Evolutionary conservation across 1,284 basidiomycete genomes (phyloP), one percentile per base, ranked within the genome.

Genomic region (Ceratobasidium sp.): DNA sequence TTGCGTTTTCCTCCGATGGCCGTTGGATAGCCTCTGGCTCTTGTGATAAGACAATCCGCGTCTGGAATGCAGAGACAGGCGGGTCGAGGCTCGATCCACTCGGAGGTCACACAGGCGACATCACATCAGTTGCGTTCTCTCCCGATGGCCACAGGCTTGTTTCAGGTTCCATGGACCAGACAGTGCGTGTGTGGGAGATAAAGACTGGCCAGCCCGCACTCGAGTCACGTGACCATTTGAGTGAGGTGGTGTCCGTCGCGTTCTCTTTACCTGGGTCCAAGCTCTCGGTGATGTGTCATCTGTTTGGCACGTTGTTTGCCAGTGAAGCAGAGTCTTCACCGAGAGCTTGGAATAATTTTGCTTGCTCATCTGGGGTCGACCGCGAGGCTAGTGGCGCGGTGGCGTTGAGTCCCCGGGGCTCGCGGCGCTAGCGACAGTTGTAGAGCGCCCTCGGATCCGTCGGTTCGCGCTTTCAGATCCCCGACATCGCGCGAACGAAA

Each of bases 151-250:
- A 15, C 20, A 40, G 44, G 4, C 20, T 67, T 17, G 40, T 50
- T 4, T 59, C 79, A 5, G 61, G 69, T 10, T 59, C 62, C 7
- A 46, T 26, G 2, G 78, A 79, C 59, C 15, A 38, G 9, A 78
- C 76, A n/a, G 42, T 46, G 44, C 44, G 44, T 46, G 13, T 46
- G 13, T 46, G 44, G 44, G 44, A 46, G 7, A 13, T 13, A 46
- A 46, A 5, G 7, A 46, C 44, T 6, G 44, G 44, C 44, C 5
- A 46, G 7, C 44, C 44, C 5, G 7, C 13, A 46, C 44, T 46
- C 13, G 7, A 5, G 44, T 13, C 6, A 44, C n/a, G 9, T 6
- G 59, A 7, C 17, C 28, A 62, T 38, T 17, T 7, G 15, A 38
- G 33, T 17, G 9, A 33, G n/a, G 59, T 62, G 23, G 15, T 10